Base-by-base conservation (phyloP, 495 filamentous ascomycete genomes). In the Talaromyces borbonicus region DNA sequence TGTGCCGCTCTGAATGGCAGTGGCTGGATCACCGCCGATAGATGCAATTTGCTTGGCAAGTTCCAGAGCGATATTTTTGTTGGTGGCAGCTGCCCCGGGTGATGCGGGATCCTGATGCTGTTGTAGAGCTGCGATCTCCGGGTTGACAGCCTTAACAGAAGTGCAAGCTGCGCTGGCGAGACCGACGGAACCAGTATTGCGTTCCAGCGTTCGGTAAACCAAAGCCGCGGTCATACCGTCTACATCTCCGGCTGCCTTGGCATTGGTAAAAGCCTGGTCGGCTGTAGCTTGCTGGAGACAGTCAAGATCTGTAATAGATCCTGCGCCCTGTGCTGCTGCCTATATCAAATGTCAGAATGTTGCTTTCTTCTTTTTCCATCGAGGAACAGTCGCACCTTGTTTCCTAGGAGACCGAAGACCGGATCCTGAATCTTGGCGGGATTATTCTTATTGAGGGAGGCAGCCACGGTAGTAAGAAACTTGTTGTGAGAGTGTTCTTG, bases 191-290 rank as follows among this genome's bases (percentile, higher is more conserved):
- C 60, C 67, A 11, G 80, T 82, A 62, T 84, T 83, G 36, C 78
- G 69, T 62, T 84, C 80, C 14, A 84, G 63, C 45, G 75, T 72
- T 43, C 75, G 73, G 62, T 71, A 84, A 43, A 81, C 63, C 47
- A 84, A 63, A 33, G 80, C 79, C 45, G 70, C 68, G 25, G 66
- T 59, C 73, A 72, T 70, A 47, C 72, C 73, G 8, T 72, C 59
- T 16, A 81, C 54, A 54, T 82, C 75, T 24, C 67, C 67, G 38
- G 74, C 75, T 4, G 62, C 79, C 58, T 83, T 81, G 37, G 78
- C 75, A 53, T 84, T 84, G 58, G 80, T 81, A 59, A 83, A 82
- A 51, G 80, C 80, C 58, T 79, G 78, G 62, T 83, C 80, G 41
- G 80, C 80, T 18, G 75, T 71, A 40, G 74, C 77, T 59, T 82